Evolutionary conservation across 495 filamentous ascomycete genomes (phyloP), one percentile per base, ranked within the genome.

Genomic region (Hypoxylon intermedium): DNA sequence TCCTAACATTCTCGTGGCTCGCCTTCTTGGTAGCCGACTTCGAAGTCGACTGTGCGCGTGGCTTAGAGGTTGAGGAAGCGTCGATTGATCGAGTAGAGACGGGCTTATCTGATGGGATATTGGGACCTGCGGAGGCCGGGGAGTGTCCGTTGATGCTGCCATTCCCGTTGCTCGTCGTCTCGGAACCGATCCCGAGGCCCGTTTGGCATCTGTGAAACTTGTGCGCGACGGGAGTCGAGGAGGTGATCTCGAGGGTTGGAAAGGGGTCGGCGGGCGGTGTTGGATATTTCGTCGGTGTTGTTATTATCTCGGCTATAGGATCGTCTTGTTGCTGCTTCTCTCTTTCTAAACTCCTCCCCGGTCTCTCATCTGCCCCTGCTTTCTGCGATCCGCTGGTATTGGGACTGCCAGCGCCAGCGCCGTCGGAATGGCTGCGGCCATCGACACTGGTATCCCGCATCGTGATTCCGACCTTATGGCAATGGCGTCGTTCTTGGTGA

Each of bases 1-100:
- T 82, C 49, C 82, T 67, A 23, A 79, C 68, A 38, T 73, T 79
- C 30, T 71, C 73, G 15, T 72, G 71, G 43, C 66, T 70, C 53
- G 68, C 68, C 24, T 71, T 74, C 63, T 73, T 78, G 1, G 55
- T 52, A 34, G 61, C 61, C 2, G 61, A 52, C 33, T 65, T 68
- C 9, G 53, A 55, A 11, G 13, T 16, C 6, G 62, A 68, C 41
- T 56, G 66, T 5, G 68, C 49, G 38, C 68, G 62, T 19, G 62
- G 40, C 36, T 69, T 67, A 31, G 59, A 28, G 13, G 19, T 28
- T 9, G n/a, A n/a, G 21, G 41, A 1, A 47, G 59, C 55, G 23
- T 60, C 55, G 31, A 31, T 12, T 38, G 50, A 15, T 30, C 50
- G 55, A 46, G 18, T 23, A 16, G 44, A 42, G 13, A 56, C 6